Percentiles rank a stretch among this genome's conserved stretches.
phyloP scores from a whole-genome alignment of 2,329 filamentous ascomycete species.

The Lecanicillium sp. region DNA sequence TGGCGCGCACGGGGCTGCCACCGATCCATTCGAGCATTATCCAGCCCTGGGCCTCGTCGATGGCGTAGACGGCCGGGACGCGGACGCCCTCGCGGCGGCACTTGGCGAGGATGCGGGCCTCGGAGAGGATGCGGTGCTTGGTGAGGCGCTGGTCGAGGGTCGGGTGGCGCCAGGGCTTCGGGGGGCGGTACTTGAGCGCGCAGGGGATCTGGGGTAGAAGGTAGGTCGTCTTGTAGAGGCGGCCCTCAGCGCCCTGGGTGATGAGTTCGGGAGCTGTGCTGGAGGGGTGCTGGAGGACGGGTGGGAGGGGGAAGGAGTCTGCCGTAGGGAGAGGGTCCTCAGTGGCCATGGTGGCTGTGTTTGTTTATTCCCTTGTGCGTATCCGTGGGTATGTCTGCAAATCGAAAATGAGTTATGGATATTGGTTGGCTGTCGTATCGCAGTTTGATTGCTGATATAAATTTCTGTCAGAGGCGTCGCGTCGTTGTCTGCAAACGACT shows the following conservation, averaged over 20 bases:
- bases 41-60: conserved; percentile 61
- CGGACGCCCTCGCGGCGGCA: conserved; percentile 71
- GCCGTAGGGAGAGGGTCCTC: conserved; percentile 3
- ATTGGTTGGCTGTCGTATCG: no score
- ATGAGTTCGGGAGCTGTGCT: conserved; percentile 61
- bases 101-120: conserved; percentile 77
- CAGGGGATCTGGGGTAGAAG: conserved; percentile 61
- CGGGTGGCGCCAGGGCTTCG: conserved; percentile 88
- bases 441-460: not conserved
- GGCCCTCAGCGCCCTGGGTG: conserved; percentile 91
- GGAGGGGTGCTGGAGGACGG: conserved; percentile 57
- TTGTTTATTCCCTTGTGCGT: not conserved
- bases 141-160: conserved; percentile 83
- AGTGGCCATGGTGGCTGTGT: conserved; percentile 7
- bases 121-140: conserved; percentile 77
- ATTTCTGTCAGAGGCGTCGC: not conserved
- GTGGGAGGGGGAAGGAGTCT: conserved; percentile 48
- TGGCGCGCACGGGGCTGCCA: conserved; percentile 62
- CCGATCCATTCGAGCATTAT: conserved; percentile 80
- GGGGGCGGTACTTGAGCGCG: conserved; percentile 85
- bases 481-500: not conserved
- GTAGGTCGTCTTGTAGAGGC: conserved; percentile 82
- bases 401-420: no score
- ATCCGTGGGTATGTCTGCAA: no score
- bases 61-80: conserved; percentile 75